Base-by-base conservation (phyloP, 106 monocot genomes). In the Amphibolis antarctica region DNA sequence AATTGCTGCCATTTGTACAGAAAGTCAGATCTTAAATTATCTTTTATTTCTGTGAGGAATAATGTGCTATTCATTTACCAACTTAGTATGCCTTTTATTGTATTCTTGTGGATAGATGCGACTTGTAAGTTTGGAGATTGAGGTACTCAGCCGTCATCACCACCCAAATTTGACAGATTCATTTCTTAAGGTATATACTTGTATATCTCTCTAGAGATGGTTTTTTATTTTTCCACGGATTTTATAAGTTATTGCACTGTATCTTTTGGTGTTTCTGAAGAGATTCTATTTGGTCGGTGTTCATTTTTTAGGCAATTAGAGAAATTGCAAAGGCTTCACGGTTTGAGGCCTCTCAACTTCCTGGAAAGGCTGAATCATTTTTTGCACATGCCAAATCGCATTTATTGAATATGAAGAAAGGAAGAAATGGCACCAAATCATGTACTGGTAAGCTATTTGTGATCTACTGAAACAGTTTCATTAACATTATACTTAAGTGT, bases 91-190 rank as follows among this genome's bases (percentile, higher is more conserved):
- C 12, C 43, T 63, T 25, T 65, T 23, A 27, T 51, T 17, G 2
- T 65, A 10, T 63, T 3, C 19, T 74, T 52, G 67, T 61, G 20
- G 12, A 23, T 76, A 94, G 94, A 89, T 96, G 86, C 79, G 84
- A 78, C 75, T 80, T 48, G 71, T 96, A 69, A 89, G 89, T 52
- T 66, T 60, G 31, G 94, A 90, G 63, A 69, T 96, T 64, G 94
- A 90, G 76, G 76, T 96, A 52, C 75, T 96, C 74, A 81, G 84
- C 44, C 89, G 94, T 44, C 81, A 84, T 57, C 81, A 89, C 36
- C 81, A 86, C 51, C 86, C 94, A 26, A 75, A 82, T 51, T 74
- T 90, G 68, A 96, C 89, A 46, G 58, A 86, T 73, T 84, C 94
- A 60, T 96, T 96, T 75, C 75, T 96, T 12, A 96, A 96, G 94